Evolutionary conservation across 2,329 filamentous ascomycete genomes (phyloP).

Genomic region (Aspergillus carbonarius): DNA sequence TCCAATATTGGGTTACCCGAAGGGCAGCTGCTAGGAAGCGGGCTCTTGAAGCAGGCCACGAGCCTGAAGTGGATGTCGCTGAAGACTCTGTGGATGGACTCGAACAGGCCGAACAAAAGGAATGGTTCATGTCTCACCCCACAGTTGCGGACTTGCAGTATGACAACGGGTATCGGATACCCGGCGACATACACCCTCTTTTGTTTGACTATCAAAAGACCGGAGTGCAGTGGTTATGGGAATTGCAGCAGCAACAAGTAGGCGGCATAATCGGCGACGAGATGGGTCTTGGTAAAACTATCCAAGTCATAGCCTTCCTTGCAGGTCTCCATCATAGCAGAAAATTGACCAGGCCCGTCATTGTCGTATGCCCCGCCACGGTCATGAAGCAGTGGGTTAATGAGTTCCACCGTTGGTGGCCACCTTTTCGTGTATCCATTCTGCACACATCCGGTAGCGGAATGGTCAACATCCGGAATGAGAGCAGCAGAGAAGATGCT

Average conservation of each 20-base stretch:
- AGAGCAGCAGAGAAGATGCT: slow-evolving; percentile 62
- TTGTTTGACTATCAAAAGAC: slow-evolving; percentile 97
- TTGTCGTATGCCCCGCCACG: slow-evolving; percentile 90
- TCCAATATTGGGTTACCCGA: slow-evolving; percentile 71
- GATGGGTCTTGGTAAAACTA: slow-evolving; percentile 98
- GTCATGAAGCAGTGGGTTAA: slow-evolving; percentile 98
- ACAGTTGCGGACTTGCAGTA: slow-evolving; percentile 73
- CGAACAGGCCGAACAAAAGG: slow-evolving; percentile 43
- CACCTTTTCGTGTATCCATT: slow-evolving; percentile 93
- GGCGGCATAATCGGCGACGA: slow-evolving; percentile 96
- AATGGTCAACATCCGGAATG: slow-evolving; percentile 75
- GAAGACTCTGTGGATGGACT: slow-evolving; percentile 37
- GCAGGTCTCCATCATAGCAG: slow-evolving; percentile 91
- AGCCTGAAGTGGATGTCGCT: not conserved
- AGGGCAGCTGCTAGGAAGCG: slow-evolving; percentile 60
- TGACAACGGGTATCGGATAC: slow-evolving; percentile 73
- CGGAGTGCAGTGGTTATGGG: slow-evolving; percentile 92
- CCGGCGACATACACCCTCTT: slow-evolving; percentile 88
- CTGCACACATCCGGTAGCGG: slow-evolving; percentile 93
- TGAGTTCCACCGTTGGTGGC: slow-evolving; percentile 99
- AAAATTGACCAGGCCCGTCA: slow-evolving; percentile 76
- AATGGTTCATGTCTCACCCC: slow-evolving; percentile 87
- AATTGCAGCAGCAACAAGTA: slow-evolving; percentile 83
- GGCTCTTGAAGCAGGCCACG: slow-evolving; percentile 30
- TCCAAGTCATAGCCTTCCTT: slow-evolving; percentile 76